A percentile compares a stretch with the other conserved stretches of the same genome.
Evolutionary conservation across 768 basidiomycete genomes (phyloP).

Genomic region (Suillus clintonianus): DNA sequence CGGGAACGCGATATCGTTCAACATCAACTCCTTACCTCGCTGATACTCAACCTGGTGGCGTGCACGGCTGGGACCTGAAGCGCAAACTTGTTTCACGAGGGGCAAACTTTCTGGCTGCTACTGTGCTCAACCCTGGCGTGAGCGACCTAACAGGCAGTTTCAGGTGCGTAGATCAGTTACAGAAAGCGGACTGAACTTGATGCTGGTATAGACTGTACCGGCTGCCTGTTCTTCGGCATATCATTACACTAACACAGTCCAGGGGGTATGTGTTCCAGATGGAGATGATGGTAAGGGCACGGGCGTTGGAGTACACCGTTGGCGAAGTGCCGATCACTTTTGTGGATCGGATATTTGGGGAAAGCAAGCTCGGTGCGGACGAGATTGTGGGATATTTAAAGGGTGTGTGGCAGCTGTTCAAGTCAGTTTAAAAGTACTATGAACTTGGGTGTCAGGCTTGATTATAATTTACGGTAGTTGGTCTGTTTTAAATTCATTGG

Average conservation of each 20-base stretch:
- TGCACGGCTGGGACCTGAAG: conserved; percentile 91
- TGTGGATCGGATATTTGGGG: conserved; percentile 91
- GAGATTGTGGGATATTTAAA: conserved; percentile 87
- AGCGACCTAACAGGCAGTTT: conserved; percentile 92
- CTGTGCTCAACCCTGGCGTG: conserved; percentile 81
- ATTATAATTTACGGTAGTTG: background rate
- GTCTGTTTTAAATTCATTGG: background rate
- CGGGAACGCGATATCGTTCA: conserved; percentile 84
- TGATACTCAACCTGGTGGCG: conserved; percentile 76
- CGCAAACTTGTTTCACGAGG: conserved; percentile 87
- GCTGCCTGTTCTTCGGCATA: conserved; percentile 70
- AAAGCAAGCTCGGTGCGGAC: conserved; percentile 87
- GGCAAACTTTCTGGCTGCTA: conserved; percentile 88
- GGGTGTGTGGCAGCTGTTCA: conserved; percentile 83
- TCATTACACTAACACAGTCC: conserved; percentile 82
- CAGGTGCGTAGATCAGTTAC: conserved; percentile 50
- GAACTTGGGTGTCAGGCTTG: background rate
- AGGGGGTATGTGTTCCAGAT: conserved; percentile 97
- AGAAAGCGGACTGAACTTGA: conserved; percentile 2
- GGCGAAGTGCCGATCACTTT: conserved; percentile 95
- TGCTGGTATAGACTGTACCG: conserved; percentile 65
- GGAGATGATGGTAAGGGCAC: conserved; percentile 96
- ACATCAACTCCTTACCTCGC: conserved; percentile 55
- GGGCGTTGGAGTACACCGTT: conserved; percentile 79
- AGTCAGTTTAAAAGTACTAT: conserved; percentile 50